A percentile compares a stretch with the other conserved stretches of the same genome.
Evolutionary conservation across 805 yeast genomes (phyloP).

Genomic region (Candida broadrunensis): DNA sequence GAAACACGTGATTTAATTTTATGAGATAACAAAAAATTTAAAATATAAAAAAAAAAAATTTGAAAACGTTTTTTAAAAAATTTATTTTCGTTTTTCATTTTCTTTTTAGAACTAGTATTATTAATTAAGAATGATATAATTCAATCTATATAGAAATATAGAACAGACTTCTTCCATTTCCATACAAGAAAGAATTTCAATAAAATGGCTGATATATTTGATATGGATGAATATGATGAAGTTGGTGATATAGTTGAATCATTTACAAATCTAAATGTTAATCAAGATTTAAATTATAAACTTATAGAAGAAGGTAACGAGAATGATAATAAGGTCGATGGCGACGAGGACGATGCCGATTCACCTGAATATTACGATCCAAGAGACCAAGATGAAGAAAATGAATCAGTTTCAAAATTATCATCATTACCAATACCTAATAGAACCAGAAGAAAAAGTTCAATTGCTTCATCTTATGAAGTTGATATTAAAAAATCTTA

Average conservation of each 20-base stretch:
- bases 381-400: slow-evolving; percentile 3
- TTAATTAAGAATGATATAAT: too few relatives aligned
- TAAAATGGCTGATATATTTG: slow-evolving; percentile 30
- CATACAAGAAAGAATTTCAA: too few relatives aligned
- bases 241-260: slow-evolving; percentile 1
- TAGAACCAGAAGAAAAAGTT: slow-evolving; percentile 16
- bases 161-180: too few relatives aligned
- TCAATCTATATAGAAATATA: too few relatives aligned
- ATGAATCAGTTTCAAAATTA: slow-evolving; percentile 10
- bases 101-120: too few relatives aligned
- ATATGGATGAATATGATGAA: slow-evolving; percentile 34
- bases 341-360: slow-evolving; percentile 1
- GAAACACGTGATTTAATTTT: too few relatives aligned
- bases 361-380: slow-evolving; percentile 5
- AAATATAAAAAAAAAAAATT: too few relatives aligned
- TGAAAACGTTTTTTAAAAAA: too few relatives aligned
- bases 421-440: slow-evolving; percentile 15
- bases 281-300: neutral
- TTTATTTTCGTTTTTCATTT: too few relatives aligned
- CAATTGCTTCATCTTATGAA: slow-evolving; percentile 33
- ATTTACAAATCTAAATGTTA: neutral
- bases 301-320: neutral
- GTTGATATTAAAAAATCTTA: slow-evolving; percentile 29
- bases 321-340: neutral
- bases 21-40: too few relatives aligned